Conservation (phyloP, 75 land plant genomes). For the Larix kaempferi region DNA sequence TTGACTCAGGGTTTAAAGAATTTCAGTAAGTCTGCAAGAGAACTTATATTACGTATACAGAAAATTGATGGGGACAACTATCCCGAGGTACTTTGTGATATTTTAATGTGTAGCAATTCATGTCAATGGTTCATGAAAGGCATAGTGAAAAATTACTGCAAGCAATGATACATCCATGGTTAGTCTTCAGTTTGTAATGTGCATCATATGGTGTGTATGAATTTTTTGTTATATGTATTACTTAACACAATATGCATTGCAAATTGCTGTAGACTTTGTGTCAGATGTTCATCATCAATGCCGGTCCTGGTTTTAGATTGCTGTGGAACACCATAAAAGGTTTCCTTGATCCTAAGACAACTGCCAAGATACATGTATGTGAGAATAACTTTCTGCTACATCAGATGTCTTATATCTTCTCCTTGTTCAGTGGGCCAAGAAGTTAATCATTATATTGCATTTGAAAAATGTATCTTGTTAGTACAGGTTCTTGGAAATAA, state of each 20-base stretch:
- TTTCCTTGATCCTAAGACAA: conserved; percentile 84
- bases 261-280: conserved; percentile 62
- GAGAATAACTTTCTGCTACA: not conserved
- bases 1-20: conserved; percentile 56
- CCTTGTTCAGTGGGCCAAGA: not conserved
- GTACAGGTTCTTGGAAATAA: conserved; percentile 82
- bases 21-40: conserved; percentile 65
- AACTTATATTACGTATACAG: conserved; percentile 55
- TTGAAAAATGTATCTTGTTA: conserved; percentile 1
- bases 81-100: conserved; percentile 56
- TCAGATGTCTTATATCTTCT: not conserved
- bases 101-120: conserved; percentile 6
- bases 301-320: conserved; percentile 87
- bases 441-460: not conserved
- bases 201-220: not conserved
- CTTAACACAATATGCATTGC: conserved; percentile 1
- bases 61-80: conserved; percentile 83
- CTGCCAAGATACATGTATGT: conserved; percentile 80
- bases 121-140: not conserved
- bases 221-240: not conserved
- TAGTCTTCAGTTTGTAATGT: not conserved
- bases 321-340: conserved; percentile 81
- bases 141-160: not conserved
- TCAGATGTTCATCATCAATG: conserved; percentile 91
- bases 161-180: not conserved